Evolutionary conservation across 1,284 basidiomycete genomes (phyloP).

Genomic region (Moniliophthora roreri): DNA sequence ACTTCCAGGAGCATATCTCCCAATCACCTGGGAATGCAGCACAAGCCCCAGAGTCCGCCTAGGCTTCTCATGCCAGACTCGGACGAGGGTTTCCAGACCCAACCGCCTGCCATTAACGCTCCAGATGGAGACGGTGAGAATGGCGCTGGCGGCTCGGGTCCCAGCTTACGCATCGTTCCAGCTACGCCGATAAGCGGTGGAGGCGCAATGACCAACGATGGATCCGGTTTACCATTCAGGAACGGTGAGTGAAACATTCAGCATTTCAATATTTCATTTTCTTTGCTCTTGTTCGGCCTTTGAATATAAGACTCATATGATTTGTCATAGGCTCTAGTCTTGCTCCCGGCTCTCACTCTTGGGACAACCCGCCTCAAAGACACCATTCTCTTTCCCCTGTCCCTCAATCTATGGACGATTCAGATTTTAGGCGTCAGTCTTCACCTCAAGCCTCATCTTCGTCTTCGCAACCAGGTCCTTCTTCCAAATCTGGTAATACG

Average conservation of each 20-base stretch:
- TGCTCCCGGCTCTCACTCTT: slow-evolving; percentile 3
- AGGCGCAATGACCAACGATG: slow-evolving; percentile 39
- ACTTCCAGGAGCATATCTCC: slow-evolving; percentile 22
- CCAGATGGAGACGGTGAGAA: slow-evolving; percentile 56
- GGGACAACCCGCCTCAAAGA: slow-evolving; percentile 11
- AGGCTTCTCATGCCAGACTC: slow-evolving; percentile 64
- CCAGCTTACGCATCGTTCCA: slow-evolving; percentile 72
- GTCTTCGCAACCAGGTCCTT: slow-evolving; percentile 8
- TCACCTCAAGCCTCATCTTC: slow-evolving; percentile 2
- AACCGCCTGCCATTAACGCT: slow-evolving; percentile 63
- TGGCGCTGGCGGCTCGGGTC: slow-evolving; percentile 46
- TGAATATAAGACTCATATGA: not conserved
- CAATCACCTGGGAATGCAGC: slow-evolving; percentile 27
- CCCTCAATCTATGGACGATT: not conserved
- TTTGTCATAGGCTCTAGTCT: slow-evolving; percentile 2
- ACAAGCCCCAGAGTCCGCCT: slow-evolving; percentile 68
- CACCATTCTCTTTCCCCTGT: slow-evolving; percentile 10
- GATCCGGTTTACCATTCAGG: slow-evolving; percentile 8
- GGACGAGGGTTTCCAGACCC: slow-evolving; percentile 24
- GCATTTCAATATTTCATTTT: not conserved
- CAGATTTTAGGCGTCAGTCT: slow-evolving; percentile 1
- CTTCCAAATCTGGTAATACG: slow-evolving; percentile 16
- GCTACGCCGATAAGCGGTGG: slow-evolving; percentile 76
- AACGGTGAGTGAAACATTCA: slow-evolving; percentile 6
- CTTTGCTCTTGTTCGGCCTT: not conserved